Base-by-base conservation (phyloP, 2,329 filamentous ascomycete genomes). In the Fusarium hostae region DNA sequence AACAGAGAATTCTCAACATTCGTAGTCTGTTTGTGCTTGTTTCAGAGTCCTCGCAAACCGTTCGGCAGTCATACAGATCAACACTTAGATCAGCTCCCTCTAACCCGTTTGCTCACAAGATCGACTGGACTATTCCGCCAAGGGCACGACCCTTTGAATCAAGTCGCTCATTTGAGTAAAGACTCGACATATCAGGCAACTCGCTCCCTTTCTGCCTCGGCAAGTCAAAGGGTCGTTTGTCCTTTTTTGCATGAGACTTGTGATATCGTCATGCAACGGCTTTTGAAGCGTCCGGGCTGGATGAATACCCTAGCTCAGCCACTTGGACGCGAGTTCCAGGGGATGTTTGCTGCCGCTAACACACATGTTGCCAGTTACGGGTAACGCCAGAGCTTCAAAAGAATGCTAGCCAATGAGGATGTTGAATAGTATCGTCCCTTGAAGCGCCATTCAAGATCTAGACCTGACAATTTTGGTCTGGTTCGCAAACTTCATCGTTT, bases 101-200 rank as follows among this genome's bases (percentile, higher is more conserved):
- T 59, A 60, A 48, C 56, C 58, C 37, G n/a, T 60, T 59, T 55
- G 11, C 26, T 45, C 47, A 41, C 13, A 52, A 39, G 73, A 75
- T 75, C 73, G 67, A 63, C 73, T 51, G 22, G 39, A 61, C 63
- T 58, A 67, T 73, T 66, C 37, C 66, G 63, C 69, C 71, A 47
- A 56, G 64, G 57, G 40, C 59, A 59, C 35, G 35, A 72, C 56
- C 55, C 59, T 70, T 66, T 56, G 68, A 66, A 61, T 70, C 55
- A 55, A 51, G 64, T 57, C 47, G 44, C 68, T 48, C 40, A 47
- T 69, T 65, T 66, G 41, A 55, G 69, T 61, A 61, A 69, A 52
- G 35, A 26, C 44, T 28, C 15, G 55, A 52, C 65, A 68, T 32
- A 59, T 70, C 69, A 62, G 52, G 59, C 34, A 61, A 66, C 24